Conservation (phyloP, 2,329 filamentous ascomycete genomes). For the Orbilia javanica region DNA sequence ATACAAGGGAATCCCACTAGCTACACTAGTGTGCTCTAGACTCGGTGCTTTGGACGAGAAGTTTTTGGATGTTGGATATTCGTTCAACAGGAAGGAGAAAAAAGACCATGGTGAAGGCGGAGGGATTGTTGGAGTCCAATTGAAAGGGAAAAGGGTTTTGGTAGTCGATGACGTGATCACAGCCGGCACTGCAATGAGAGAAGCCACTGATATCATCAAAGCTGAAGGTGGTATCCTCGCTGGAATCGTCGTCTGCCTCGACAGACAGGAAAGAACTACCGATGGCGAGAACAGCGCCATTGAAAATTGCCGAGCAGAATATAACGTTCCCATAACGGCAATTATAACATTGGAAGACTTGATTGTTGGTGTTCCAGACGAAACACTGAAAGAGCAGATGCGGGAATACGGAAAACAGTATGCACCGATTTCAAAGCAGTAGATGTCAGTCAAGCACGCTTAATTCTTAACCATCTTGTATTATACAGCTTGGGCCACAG, state of each 20-base stretch:
- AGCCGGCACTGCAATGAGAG: constrained; percentile 91
- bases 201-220: constrained; percentile 89
- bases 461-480: not conserved
- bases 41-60: constrained; percentile 77
- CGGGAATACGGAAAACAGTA: constrained; percentile 80
- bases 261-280: constrained; percentile 87
- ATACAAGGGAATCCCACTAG: constrained; percentile 97
- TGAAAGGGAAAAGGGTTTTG: constrained; percentile 86
- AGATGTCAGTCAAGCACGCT: not conserved
- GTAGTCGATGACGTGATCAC: constrained; percentile 98
- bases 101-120: constrained; percentile 97
- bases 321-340: constrained; percentile 82
- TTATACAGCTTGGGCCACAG: not conserved
- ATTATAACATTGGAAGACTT: constrained; percentile 89
- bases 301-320: constrained; percentile 85
- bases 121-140: constrained; percentile 85
- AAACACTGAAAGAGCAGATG: constrained; percentile 75
- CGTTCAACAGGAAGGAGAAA: constrained; percentile 94
- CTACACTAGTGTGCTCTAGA: constrained; percentile 80
- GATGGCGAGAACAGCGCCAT: constrained; percentile 82
- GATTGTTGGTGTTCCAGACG: constrained; percentile 75
- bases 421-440: constrained; percentile 57
- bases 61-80: constrained; percentile 80
- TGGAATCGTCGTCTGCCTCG: constrained; percentile 88
- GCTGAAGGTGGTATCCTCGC: constrained; percentile 85